These are phyloP conservation scores for Penicillium sp. DNA, from an alignment of 2,329 filamentous ascomycete species.

Conservation along the genomic window DNA sequence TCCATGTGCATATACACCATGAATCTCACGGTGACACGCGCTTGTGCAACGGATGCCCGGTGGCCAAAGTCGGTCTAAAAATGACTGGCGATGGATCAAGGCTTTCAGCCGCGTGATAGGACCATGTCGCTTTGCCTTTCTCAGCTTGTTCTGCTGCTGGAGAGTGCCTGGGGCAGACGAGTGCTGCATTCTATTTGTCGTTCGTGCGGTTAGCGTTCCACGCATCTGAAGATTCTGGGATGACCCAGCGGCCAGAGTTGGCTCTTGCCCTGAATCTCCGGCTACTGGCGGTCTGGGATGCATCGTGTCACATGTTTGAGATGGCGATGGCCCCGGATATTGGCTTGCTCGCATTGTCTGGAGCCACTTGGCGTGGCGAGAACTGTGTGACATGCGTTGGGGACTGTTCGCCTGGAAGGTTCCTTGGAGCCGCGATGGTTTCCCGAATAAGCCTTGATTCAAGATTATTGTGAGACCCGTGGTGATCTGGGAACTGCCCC, in stretches of 20 bases:
- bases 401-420: neutral
- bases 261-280: slow-evolving; percentile 4
- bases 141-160: neutral
- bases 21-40: slow-evolving; percentile 25
- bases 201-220: neutral
- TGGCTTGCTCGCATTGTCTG: neutral
- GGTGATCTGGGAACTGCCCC: neutral
- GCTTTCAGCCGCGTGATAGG: slow-evolving; percentile 11
- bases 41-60: slow-evolving; percentile 15
- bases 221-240: neutral
- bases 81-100: slow-evolving; percentile 3
- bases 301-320: slow-evolving; percentile 5
- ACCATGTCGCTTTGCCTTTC: neutral
- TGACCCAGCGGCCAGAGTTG: neutral
- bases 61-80: slow-evolving; percentile 11
- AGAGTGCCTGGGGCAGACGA: neutral
- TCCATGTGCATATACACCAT: neutral
- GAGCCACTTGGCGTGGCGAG: slow-evolving; percentile 5
- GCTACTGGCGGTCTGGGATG: slow-evolving; percentile 10
- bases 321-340: neutral
- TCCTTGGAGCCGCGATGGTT: neutral
- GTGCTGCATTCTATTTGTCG: neutral
- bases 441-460: neutral
- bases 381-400: slow-evolving; percentile 4
- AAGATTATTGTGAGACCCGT: neutral